Conservation (phyloP, 768 basidiomycete genomes). For the Sarcodon sp. region DNA sequence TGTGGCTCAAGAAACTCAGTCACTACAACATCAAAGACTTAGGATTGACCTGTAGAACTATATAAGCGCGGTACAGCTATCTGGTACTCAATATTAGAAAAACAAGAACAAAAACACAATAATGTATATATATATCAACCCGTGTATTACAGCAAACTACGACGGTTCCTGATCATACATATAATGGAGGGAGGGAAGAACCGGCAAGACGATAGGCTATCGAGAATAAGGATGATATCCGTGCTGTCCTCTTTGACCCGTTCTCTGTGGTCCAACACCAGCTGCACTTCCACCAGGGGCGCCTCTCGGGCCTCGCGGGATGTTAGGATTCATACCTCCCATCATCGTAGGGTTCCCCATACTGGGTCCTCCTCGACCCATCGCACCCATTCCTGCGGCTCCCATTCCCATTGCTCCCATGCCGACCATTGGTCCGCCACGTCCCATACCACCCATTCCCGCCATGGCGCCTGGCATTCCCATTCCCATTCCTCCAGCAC, state of each 20-base stretch:
- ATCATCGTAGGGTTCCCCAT: slow-evolving; percentile 7
- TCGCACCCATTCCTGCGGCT: slow-evolving; percentile 2
- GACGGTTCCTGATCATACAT: too few relatives aligned
- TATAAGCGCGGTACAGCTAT: too few relatives aligned
- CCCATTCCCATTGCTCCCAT: slow-evolving; percentile 21
- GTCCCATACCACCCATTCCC: slow-evolving; percentile 18
- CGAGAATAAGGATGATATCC: slow-evolving; percentile 80
- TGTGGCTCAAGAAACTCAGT: too few relatives aligned
- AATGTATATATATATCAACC: too few relatives aligned
- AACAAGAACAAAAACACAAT: too few relatives aligned
- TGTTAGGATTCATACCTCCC: slow-evolving; percentile 12
- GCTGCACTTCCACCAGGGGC: slow-evolving; percentile 29
- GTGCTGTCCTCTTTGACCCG: slow-evolving; percentile 61
- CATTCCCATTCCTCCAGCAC: slow-evolving; percentile 15
- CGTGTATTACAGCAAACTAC: too few relatives aligned
- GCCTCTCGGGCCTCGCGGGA: slow-evolving; percentile 52
- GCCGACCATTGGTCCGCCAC: slow-evolving; percentile 19
- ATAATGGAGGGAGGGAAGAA: too few relatives aligned
- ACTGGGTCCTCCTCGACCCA: slow-evolving; percentile 7
- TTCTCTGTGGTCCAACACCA: slow-evolving; percentile 63
- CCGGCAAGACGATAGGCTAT: slow-evolving; percentile 11
- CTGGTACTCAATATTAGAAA: too few relatives aligned
- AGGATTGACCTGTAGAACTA: too few relatives aligned
- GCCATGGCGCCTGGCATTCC: slow-evolving; percentile 22
- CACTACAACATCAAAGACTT: too few relatives aligned